These are phyloP conservation scores for Macrotyloma uniflorum DNA, from an alignment of 306 rosid genomes.

Conservation along the genomic window DNA sequence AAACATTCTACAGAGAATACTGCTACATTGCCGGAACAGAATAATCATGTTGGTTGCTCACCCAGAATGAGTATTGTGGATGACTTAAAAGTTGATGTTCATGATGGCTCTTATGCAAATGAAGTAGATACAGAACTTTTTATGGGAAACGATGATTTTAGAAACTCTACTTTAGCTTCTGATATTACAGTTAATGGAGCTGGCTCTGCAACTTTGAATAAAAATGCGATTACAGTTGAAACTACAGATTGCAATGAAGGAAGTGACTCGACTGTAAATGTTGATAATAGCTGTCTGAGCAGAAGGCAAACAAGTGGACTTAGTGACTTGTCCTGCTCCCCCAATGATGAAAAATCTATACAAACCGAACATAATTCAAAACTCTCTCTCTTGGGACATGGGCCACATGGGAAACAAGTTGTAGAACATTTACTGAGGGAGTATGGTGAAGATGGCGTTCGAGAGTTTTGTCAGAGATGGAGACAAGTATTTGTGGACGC, in stretches of 20 bases:
- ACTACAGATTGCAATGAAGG: conserved; percentile 32
- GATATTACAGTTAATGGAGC: conserved; percentile 44
- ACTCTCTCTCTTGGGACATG: conserved; percentile 87
- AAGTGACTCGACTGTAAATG: conserved; percentile 35
- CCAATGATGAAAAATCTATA: conserved; percentile 37
- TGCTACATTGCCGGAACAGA: conserved; percentile 43
- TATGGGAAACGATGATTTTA: conserved; percentile 37
- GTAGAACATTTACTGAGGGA: conserved; percentile 78
- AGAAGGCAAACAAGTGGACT: conserved; percentile 43
- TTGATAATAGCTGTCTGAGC: conserved; percentile 34
- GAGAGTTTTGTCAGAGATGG: conserved; percentile 88
- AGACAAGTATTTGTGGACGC: conserved; percentile 87
- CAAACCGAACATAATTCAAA: conserved; percentile 59
- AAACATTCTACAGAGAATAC: conserved; percentile 45
- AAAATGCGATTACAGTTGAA: conserved; percentile 32
- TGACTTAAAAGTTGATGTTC: conserved; percentile 36
- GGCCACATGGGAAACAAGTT: conserved; percentile 93
- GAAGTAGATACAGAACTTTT: conserved; percentile 37
- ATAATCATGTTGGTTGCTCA: conserved; percentile 39
- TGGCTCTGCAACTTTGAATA: conserved; percentile 37
- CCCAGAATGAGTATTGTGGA: conserved; percentile 36
- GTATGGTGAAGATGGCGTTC: conserved; percentile 75
- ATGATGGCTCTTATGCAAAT: conserved; percentile 38
- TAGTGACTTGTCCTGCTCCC: conserved; percentile 30
- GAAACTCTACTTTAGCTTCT: conserved; percentile 43